phyloP scores from a whole-genome alignment of 140 eudicot genomes.

The Flaveria floridana region DNA sequence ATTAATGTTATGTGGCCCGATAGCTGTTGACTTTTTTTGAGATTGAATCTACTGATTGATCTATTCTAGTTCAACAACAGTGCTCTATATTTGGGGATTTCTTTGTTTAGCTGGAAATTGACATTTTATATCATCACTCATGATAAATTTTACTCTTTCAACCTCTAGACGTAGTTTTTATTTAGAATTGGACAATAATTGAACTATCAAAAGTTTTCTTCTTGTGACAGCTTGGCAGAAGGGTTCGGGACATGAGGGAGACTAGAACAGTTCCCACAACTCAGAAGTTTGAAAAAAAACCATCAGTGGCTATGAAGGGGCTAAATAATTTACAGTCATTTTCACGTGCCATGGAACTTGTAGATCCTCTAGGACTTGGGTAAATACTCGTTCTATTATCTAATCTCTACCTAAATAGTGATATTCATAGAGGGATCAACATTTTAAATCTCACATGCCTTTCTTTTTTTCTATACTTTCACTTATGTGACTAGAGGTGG shows the following conservation, averaged over 20 bases:
- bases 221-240: conserved; percentile 78
- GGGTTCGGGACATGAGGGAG: conserved; percentile 99
- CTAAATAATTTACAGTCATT: conserved; percentile 70
- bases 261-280: conserved; percentile 56
- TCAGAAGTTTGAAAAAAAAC: conserved; percentile 59
- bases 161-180: background rate
- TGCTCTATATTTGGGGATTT: background rate
- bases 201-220: conserved; percentile 24
- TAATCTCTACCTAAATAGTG: background rate
- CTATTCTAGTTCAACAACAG: background rate
- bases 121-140: background rate
- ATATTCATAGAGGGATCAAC: background rate
- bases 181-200: conserved; percentile 9
- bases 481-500: conserved; percentile 10
- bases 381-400: conserved; percentile 26
- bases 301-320: conserved; percentile 54
- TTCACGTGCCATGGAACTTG: conserved; percentile 81
- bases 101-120: conserved; percentile 7
- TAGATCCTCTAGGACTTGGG: conserved; percentile 98
- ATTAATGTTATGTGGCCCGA: background rate
- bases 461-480: background rate
- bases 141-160: conserved; percentile 6
- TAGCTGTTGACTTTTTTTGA: background rate
- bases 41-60: background rate
- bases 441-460: background rate